A percentile compares a stretch with the other conserved stretches of the same genome.
Conservation (phyloP, 352 stramenopile species). For the Globisporangium barbulae region DNA sequence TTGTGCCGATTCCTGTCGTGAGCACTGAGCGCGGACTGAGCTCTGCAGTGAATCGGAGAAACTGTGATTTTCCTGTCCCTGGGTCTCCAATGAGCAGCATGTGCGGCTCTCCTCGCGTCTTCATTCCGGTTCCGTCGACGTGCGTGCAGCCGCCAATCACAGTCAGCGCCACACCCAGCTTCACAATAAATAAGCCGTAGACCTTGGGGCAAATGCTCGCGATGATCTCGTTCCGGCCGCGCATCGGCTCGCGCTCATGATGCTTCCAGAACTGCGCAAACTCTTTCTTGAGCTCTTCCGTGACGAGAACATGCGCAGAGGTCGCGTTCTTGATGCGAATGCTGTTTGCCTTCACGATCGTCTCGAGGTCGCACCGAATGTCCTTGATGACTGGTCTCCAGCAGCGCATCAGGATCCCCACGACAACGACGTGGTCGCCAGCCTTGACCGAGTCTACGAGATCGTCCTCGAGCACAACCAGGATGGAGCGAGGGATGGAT, state of each 20-base stretch:
- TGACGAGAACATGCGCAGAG: slow-evolving; percentile 59
- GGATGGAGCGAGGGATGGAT: slow-evolving; percentile 91
- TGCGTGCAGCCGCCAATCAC: slow-evolving; percentile 90
- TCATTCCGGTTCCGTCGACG: slow-evolving; percentile 63
- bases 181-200: slow-evolving; percentile 92
- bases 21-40: slow-evolving; percentile 93
- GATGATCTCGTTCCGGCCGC: slow-evolving; percentile 89
- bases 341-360: slow-evolving; percentile 77
- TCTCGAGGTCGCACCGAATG: slow-evolving; percentile 90
- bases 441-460: slow-evolving; percentile 86
- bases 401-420: slow-evolving; percentile 91
- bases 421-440: slow-evolving; percentile 95
- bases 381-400: slow-evolving; percentile 84
- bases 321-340: slow-evolving; percentile 66
- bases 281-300: slow-evolving; percentile 81
- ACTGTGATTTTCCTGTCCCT: slow-evolving; percentile 92
- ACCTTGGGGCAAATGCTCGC: slow-evolving; percentile 93
- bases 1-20: slow-evolving; percentile 96
- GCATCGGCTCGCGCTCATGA: slow-evolving; percentile 40
- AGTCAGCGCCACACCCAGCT: slow-evolving; percentile 91
- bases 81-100: slow-evolving; percentile 84
- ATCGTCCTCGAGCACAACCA: slow-evolving; percentile 93
- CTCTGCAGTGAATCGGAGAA: slow-evolving; percentile 94
- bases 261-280: slow-evolving; percentile 91
- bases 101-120: slow-evolving; percentile 81